Base-by-base conservation (phyloP, 2,329 filamentous ascomycete species). In the Penicillium sp. region DNA sequence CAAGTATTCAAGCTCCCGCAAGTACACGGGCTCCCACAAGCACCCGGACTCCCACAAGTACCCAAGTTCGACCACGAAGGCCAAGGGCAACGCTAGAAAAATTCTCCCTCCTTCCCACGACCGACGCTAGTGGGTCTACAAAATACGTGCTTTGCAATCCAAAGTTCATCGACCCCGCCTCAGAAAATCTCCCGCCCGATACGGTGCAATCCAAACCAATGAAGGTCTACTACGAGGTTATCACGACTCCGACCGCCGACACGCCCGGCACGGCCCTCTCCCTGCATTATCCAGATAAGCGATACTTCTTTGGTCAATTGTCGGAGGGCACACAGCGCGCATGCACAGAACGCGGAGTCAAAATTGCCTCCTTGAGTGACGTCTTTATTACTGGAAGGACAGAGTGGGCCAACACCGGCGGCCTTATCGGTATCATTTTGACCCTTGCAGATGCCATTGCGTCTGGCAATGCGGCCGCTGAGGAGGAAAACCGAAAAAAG, bases 311-410 rank as follows among this genome's bases (percentile, higher is more conserved):
- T 67, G 94, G 94, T 20, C 87, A 89, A 66, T 73, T 93, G 15
- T 78, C 86, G 9, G 94, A 99, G 74, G 94, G 93, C 15, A 89
- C 89, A 0, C 94, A 97, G 77, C 84, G 94, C 54, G 85, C 87
- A 46, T 80, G 89, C 68, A 81, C 82, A 35, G 86, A 92, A 73
- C 84, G 87, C 60, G 89, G 86, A 53, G 69, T 88, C 9, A 78
- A 81, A 31, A 67, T 95, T 62, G 73, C 79, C 26, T 88, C 88
- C 69, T 79, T 90, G 1, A 84, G 85, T 45, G 86, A 96, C 66
- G 78, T 96, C 55, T 97, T 99, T 71, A 72, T 99, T 55, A 89
- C 90, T 0, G 94, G 94, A 2, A 81, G 80, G 40, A 84, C 89
- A 40, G 81, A 85, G 69, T 97, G 92, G 91, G 76, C 79, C 27